phyloP scores from a whole-genome alignment of 176 grass and related monocot species.

The Rhynchospora tenuis region DNA sequence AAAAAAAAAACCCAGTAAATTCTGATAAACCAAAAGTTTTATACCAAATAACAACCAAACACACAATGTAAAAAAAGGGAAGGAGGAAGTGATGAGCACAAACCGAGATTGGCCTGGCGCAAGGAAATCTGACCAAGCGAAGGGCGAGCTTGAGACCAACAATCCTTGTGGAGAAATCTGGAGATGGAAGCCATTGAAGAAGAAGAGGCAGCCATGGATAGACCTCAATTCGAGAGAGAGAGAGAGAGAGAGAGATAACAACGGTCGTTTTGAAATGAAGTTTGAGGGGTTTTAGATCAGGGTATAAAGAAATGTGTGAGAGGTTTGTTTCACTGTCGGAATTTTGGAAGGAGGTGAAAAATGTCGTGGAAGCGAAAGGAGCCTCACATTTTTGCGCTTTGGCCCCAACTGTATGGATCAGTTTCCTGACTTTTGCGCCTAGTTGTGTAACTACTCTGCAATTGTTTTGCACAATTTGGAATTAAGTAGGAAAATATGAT shows the following conservation, averaged over 20 bases:
- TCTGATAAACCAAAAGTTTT: conserved; percentile 21
- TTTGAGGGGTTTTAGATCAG: background rate
- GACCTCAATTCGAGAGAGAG: background rate
- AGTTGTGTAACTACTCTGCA: background rate
- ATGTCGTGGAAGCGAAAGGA: background rate
- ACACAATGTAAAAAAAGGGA: background rate
- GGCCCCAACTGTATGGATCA: conserved; percentile 8
- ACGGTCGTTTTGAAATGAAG: background rate
- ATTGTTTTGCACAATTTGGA: background rate
- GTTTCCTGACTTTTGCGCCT: background rate
- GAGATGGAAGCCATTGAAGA: conserved; percentile 68
- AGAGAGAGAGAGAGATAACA: background rate
- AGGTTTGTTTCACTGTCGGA: background rate
- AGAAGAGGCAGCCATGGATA: conserved; percentile 14
- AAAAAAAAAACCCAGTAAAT: conserved; percentile 28
- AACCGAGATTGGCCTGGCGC: background rate
- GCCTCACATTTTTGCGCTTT: conserved; percentile 19
- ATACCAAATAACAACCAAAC: background rate
- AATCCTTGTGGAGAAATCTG: conserved; percentile 37
- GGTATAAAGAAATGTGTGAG: background rate
- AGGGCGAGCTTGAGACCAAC: conserved; percentile 12
- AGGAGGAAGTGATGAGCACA: background rate
- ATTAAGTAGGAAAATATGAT: no score
- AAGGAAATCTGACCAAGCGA: conserved; percentile 11
- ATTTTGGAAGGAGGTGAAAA: background rate